These are phyloP conservation scores for Aureobasidium vineae DNA, from an alignment of 2,329 filamentous ascomycete species.

Conservation along the genomic window DNA sequence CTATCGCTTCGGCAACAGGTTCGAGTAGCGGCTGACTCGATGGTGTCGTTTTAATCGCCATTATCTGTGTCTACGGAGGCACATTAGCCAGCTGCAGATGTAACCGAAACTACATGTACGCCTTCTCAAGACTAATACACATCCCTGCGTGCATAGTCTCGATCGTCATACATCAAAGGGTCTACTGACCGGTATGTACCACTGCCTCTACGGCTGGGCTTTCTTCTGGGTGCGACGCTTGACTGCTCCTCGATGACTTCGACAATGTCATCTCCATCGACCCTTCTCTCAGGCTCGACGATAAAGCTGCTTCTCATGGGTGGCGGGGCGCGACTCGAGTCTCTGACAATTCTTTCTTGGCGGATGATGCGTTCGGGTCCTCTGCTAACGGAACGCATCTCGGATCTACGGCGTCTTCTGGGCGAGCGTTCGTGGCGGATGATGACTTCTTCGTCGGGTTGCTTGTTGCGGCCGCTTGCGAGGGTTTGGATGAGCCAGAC, in stretches of 20 bases:
- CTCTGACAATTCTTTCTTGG: constrained; percentile 39
- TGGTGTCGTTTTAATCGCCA: neutral
- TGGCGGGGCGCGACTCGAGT: constrained; percentile 30
- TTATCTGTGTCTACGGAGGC: constrained; percentile 8
- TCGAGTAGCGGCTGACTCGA: neutral
- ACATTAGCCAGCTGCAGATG: constrained; percentile 25
- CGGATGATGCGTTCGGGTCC: constrained; percentile 39
- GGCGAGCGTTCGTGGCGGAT: constrained; percentile 33
- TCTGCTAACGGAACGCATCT: constrained; percentile 36
- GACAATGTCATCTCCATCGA: constrained; percentile 55
- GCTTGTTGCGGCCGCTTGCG: constrained; percentile 34
- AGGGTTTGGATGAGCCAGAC: constrained; percentile 52
- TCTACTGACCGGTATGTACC: constrained; percentile 53
- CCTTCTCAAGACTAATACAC: neutral
- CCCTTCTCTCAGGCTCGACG: constrained; percentile 47
- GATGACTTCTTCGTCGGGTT: constrained; percentile 37
- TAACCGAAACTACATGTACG: neutral
- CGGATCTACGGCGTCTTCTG: constrained; percentile 35
- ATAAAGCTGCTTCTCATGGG: constrained; percentile 37
- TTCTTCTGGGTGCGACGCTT: constrained; percentile 42
- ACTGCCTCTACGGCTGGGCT: constrained; percentile 40
- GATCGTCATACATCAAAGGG: constrained; percentile 43
- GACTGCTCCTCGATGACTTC: constrained; percentile 60
- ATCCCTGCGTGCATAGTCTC: constrained; percentile 30
- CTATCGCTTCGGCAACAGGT: neutral